phyloP scores from a whole-genome alignment of 805 yeast species.

The Pichia insulana region DNA sequence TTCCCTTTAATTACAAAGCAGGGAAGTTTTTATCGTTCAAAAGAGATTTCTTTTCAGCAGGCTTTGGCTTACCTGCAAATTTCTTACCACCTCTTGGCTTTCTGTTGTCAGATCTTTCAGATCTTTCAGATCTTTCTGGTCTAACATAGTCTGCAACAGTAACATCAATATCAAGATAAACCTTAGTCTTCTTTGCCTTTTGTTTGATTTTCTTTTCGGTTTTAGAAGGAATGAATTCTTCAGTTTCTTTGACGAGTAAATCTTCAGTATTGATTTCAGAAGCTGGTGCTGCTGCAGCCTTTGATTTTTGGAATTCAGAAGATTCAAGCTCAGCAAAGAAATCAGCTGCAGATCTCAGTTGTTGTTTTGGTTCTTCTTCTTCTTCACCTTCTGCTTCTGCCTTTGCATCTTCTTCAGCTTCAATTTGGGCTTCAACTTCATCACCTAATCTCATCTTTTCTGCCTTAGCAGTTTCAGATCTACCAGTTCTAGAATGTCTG shows the following conservation, averaged over 20 bases:
- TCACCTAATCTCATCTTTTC: constrained; percentile 86
- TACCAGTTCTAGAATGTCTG: constrained; percentile 81
- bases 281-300: constrained; percentile 22
- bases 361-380: constrained; percentile 39
- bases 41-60: constrained; percentile 21
- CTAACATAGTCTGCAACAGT: constrained; percentile 46
- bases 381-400: constrained; percentile 31
- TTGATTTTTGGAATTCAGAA: constrained; percentile 29
- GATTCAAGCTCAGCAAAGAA: constrained; percentile 65
- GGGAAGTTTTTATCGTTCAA: constrained; percentile 58
- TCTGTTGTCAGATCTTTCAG: constrained; percentile 16
- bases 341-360: constrained; percentile 69
- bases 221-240: constrained; percentile 50
- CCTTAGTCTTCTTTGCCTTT: constrained; percentile 79
- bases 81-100: constrained; percentile 11
- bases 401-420: constrained; percentile 54
- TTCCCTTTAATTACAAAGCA: constrained; percentile 32
- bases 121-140: constrained; percentile 26
- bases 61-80: constrained; percentile 6
- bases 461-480: constrained; percentile 78
- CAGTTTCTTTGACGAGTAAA: constrained; percentile 57
- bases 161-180: constrained; percentile 64
- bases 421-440: constrained; percentile 41
- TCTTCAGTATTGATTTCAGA: constrained; percentile 46
- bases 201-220: constrained; percentile 57